A percentile compares a stretch with the other conserved stretches of the same genome.
These are phyloP conservation scores for Aspergillus sp. DNA, from an alignment of 2,329 filamentous ascomycete genomes.

Conservation along the genomic window DNA sequence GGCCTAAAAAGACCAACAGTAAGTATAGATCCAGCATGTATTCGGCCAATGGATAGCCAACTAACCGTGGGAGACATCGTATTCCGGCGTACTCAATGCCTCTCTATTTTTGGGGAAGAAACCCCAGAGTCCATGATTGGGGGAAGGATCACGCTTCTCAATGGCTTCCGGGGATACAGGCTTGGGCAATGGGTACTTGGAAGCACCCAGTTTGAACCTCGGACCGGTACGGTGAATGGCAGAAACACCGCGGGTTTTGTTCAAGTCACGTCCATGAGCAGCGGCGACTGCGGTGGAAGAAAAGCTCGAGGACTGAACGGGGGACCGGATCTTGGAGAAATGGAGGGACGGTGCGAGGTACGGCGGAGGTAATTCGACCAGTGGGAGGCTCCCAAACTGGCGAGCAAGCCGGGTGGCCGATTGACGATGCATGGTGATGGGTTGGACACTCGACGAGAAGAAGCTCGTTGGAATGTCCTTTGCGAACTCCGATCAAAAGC, in stretches of 20 bases:
- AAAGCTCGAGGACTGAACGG: constrained; percentile 39
- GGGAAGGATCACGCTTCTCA: constrained; percentile 50
- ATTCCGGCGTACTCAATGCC: constrained; percentile 66
- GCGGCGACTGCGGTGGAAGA: constrained; percentile 50
- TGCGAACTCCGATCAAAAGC: no score
- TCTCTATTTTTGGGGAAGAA: constrained; percentile 75
- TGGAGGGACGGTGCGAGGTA: constrained; percentile 41
- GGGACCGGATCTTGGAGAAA: constrained; percentile 27
- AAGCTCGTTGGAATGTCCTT: no score
- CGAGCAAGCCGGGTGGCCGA: constrained; percentile 28
- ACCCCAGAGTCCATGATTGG: constrained; percentile 82
- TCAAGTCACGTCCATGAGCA: constrained; percentile 64
- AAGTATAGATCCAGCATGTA: constrained; percentile 5
- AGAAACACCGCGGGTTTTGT: constrained; percentile 75
- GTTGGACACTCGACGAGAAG: no score
- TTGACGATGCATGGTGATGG: constrained; percentile 31
- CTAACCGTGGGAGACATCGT: constrained; percentile 65
- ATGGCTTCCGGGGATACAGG: constrained; percentile 58
- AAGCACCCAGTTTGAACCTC: constrained; percentile 68
- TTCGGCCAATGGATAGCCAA: neutral
- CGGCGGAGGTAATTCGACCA: constrained; percentile 37
- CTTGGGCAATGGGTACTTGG: constrained; percentile 65
- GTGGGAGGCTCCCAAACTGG: constrained; percentile 26
- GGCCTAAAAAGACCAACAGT: constrained; percentile 43
- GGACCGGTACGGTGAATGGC: constrained; percentile 73